phyloP scores from a whole-genome alignment of 2,329 filamentous ascomycete genomes.

The Curvularia spicifera region DNA sequence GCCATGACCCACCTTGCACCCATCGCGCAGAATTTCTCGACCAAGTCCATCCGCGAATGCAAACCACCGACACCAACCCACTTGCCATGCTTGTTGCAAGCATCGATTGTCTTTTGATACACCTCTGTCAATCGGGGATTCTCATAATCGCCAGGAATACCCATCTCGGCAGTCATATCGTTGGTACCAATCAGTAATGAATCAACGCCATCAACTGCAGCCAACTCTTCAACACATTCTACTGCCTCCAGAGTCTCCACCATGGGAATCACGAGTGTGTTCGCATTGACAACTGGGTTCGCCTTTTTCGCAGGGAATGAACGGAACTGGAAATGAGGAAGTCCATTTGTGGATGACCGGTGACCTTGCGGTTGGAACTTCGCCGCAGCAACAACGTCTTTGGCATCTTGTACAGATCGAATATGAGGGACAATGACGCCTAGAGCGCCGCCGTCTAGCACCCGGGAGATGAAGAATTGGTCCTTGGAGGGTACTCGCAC shows the following conservation, averaged over 20 bases:
- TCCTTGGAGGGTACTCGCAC: constrained; percentile 53
- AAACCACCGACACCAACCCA: constrained; percentile 53
- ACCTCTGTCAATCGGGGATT: constrained; percentile 32
- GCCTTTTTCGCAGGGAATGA: constrained; percentile 43
- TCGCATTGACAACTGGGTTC: constrained; percentile 46
- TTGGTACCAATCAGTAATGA: constrained; percentile 55
- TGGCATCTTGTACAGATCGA: constrained; percentile 47
- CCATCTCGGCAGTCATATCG: constrained; percentile 54
- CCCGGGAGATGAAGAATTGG: constrained; percentile 48
- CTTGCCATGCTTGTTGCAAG: constrained; percentile 51
- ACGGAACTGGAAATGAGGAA: constrained; percentile 48
- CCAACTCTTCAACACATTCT: constrained; percentile 51
- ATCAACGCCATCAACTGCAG: constrained; percentile 54
- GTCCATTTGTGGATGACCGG: constrained; percentile 47
- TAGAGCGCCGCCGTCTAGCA: constrained; percentile 52
- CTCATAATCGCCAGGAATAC: constrained; percentile 53
- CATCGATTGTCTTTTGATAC: constrained; percentile 47
- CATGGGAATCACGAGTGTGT: constrained; percentile 54
- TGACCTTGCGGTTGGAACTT: constrained; percentile 51
- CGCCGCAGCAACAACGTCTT: constrained; percentile 47
- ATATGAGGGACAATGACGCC: constrained; percentile 54
- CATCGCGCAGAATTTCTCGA: constrained; percentile 51
- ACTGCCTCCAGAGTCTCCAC: constrained; percentile 52
- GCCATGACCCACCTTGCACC: constrained; percentile 51
- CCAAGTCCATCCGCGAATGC: constrained; percentile 50